These are phyloP conservation scores for Afroboletus lepidellus DNA, from an alignment of 1,284 basidiomycete genomes.

Conservation along the genomic window DNA sequence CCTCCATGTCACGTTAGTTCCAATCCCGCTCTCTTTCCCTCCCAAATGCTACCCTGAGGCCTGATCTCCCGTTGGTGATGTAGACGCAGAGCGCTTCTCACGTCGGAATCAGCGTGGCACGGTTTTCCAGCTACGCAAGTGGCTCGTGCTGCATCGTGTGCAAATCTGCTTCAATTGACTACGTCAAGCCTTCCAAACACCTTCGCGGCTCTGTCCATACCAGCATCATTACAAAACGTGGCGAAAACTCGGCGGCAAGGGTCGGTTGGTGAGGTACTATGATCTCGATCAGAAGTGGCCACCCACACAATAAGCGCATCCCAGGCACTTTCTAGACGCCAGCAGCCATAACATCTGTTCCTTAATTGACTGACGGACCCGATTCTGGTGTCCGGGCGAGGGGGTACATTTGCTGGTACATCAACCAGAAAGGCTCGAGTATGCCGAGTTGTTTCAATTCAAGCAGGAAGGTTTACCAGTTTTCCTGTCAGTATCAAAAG, in stretches of 20 bases:
- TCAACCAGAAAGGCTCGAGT: not conserved
- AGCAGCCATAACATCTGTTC: not conserved
- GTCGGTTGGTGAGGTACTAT: not conserved
- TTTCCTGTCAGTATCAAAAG: not conserved
- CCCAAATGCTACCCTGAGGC: not conserved
- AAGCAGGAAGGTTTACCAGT: not conserved
- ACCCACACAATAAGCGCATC: not conserved
- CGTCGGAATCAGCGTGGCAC: not conserved
- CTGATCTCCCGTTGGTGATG: not conserved
- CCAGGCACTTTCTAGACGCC: not conserved
- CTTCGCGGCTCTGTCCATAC: constrained; percentile 2
- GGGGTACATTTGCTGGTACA: not conserved
- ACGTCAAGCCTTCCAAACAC: constrained; percentile 4
- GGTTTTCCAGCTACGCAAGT: not conserved
- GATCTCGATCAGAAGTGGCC: constrained; percentile 1
- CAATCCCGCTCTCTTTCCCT: not conserved
- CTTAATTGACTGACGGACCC: not conserved
- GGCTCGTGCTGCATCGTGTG: too few species aligned
- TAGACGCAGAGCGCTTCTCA: not conserved
- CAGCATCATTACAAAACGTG: not conserved
- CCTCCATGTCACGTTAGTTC: not conserved
- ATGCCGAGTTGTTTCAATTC: not conserved
- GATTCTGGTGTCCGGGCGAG: not conserved
- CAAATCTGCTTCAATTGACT: too few species aligned
- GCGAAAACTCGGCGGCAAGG: constrained; percentile 3